phyloP scores from a whole-genome alignment of 2,329 filamentous ascomycete species.

The Ceratocystis alfenasii region DNA sequence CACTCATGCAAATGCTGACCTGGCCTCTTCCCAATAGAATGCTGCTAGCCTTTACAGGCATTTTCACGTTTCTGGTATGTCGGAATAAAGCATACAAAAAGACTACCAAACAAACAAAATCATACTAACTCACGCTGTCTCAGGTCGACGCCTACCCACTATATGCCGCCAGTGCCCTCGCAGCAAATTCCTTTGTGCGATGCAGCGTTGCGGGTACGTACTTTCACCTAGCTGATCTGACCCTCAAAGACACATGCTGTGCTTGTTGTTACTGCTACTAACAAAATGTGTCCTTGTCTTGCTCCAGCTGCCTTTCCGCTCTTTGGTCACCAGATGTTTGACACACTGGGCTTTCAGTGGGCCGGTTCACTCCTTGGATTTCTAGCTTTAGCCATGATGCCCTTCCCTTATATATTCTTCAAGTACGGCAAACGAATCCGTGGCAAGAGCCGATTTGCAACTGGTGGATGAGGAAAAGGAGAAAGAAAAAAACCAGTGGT shows the following conservation, averaged over 20 bases:
- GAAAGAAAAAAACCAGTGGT: background rate
- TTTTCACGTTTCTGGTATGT: conserved; percentile 74
- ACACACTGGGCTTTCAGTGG: conserved; percentile 58
- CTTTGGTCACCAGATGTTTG: conserved; percentile 64
- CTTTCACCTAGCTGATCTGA: background rate
- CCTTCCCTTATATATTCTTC: conserved; percentile 54
- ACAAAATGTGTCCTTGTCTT: conserved; percentile 7
- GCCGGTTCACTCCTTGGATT: conserved; percentile 51
- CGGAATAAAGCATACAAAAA: background rate
- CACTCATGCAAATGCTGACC: background rate
- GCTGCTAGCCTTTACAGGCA: conserved; percentile 66
- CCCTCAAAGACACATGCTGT: conserved; percentile 11
- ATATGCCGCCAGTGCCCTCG: conserved; percentile 66
- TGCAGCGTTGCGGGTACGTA: conserved; percentile 58
- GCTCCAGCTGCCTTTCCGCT: conserved; percentile 57
- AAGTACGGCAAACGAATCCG: conserved; percentile 47
- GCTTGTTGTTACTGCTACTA: conserved; percentile 13
- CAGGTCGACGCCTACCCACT: conserved; percentile 63
- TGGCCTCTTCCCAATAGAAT: conserved; percentile 38
- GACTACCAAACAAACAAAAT: background rate
- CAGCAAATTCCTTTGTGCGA: conserved; percentile 70
- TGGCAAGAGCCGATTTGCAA: conserved; percentile 43
- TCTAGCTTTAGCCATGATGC: conserved; percentile 48
- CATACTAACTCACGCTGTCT: conserved; percentile 18
- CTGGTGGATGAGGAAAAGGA: background rate